phyloP scores from a whole-genome alignment of 2,329 filamentous ascomycete genomes.

The Elsinoe arachidis region DNA sequence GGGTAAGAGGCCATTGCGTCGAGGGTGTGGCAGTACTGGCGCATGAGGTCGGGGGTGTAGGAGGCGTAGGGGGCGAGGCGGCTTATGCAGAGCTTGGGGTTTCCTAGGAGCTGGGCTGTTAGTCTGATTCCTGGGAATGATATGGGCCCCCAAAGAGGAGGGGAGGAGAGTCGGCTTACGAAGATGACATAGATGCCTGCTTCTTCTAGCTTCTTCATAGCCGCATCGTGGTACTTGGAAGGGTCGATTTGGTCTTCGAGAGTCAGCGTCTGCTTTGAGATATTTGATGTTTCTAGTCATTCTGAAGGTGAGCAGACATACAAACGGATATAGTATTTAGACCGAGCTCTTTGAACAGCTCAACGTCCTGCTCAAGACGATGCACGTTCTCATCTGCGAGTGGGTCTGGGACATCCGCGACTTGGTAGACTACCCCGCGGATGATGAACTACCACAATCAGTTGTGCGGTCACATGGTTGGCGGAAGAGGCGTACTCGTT shows the following conservation, averaged over 20 bases:
- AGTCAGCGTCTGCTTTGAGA: background rate
- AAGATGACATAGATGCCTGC: too few relatives aligned
- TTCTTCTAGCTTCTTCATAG: too few relatives aligned
- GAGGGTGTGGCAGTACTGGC: constrained; percentile 14
- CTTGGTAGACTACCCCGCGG: constrained; percentile 15
- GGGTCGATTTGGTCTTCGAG: constrained; percentile 10
- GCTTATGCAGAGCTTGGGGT: constrained; percentile 8
- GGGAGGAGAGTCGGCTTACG: too few relatives aligned
- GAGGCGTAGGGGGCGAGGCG: constrained; percentile 12
- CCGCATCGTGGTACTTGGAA: constrained; percentile 11
- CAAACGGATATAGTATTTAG: constrained; percentile 15
- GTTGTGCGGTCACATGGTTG: background rate
- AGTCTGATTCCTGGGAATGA: too few relatives aligned
- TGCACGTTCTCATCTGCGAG: constrained; percentile 13
- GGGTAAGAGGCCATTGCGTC: background rate
- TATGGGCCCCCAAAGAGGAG: too few relatives aligned
- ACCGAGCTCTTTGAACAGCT: constrained; percentile 15
- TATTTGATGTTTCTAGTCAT: too few relatives aligned
- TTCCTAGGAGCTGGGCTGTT: background rate
- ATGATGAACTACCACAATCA: constrained; percentile 13
- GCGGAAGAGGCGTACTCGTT: background rate
- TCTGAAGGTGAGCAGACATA: background rate
- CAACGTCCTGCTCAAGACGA: constrained; percentile 6
- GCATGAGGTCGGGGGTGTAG: constrained; percentile 11
- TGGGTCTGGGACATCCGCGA: constrained; percentile 1